Evolutionary conservation across 768 basidiomycete genomes (phyloP), one percentile per base, ranked within the genome.

Genomic region (Termitomyces sp.): DNA sequence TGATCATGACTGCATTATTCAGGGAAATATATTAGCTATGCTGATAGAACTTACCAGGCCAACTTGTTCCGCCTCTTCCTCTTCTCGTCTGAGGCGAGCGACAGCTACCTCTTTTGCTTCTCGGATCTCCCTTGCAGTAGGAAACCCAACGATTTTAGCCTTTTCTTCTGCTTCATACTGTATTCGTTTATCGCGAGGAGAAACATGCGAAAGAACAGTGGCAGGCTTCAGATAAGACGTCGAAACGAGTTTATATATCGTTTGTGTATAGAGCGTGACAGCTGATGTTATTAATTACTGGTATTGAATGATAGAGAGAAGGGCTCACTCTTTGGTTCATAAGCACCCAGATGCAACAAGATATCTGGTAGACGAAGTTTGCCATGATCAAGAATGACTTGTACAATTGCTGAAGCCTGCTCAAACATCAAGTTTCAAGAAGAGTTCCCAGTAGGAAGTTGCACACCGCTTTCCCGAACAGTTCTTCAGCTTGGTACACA

Each of bases 121-220:
- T 16, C 87, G 80, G 8, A 95, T 75, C 64, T 93, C 86, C 69
- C 87, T 93, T 4, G 91, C 84, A 5, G 90, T 89, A 1, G 91
- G 90, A 65, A 93, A 89, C 1, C 89, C 89, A 2, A 75, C 62
- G 1, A 91, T 85, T 71, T 87, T 90, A 5, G 76, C 77, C 69
- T 84, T 89, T 71, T 91, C 90, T 65, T 94, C 91, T 0, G 76
- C 77, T 68, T 92, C 91, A 68, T 93, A 93, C 61, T 85, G 79
- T 50, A 95, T 91, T 23, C 82, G 81, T 64, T 89, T 89, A 69
- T 95, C 93, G 33, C 83, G 78, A 9, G 91, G 91, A 26, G 92
- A 94, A 43, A 86, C 69, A 64, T 95, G 93, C 0, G 89, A 90
- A 20, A 89, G 77, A 36, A 84, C 67, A 1, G 91, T 92, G 18